These are phyloP conservation scores for Microbotryum lychnidis-dioicae DNA, from an alignment of 1,284 basidiomycete species.

Conservation along the genomic window DNA sequence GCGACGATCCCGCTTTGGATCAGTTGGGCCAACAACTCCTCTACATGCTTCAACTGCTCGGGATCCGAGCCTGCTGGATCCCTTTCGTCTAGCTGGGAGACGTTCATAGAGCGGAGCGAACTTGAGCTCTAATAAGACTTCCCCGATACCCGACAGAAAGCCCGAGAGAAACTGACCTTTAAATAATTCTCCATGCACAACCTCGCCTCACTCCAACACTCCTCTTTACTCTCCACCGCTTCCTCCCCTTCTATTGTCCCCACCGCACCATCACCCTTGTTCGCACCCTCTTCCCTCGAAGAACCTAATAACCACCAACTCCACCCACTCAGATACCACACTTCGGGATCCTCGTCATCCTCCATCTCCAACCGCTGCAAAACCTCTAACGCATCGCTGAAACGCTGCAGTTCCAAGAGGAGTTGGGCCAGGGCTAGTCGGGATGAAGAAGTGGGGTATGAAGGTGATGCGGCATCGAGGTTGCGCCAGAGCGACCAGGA, in stretches of 20 bases:
- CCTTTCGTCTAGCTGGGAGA: conserved; percentile 53
- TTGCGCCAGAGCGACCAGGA: conserved; percentile 69
- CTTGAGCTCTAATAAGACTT: neutral
- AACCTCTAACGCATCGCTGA: conserved; percentile 62
- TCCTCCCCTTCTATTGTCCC: conserved; percentile 44
- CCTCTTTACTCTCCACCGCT: conserved; percentile 52
- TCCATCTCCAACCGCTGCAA: conserved; percentile 69
- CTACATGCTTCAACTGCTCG: conserved; percentile 67
- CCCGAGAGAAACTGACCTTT: conserved; percentile 48
- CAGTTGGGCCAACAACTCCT: conserved; percentile 63
- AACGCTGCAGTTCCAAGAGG: conserved; percentile 69
- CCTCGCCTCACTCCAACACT: conserved; percentile 68
- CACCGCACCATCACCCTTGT: conserved; percentile 56
- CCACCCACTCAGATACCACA: conserved; percentile 93
- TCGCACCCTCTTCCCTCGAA: conserved; percentile 30
- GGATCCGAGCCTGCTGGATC: conserved; percentile 65
- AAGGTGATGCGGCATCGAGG: conserved; percentile 59
- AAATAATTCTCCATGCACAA: conserved; percentile 76
- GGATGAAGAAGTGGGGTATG: conserved; percentile 64
- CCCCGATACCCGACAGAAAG: neutral
- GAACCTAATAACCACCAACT: conserved; percentile 63
- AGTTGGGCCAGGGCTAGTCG: conserved; percentile 70
- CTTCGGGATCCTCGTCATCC: conserved; percentile 82
- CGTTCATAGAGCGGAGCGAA: too few species aligned
- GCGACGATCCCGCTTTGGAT: conserved; percentile 61